Evolutionary conservation across 2,329 filamentous ascomycete species (phyloP), one percentile per base, ranked within the genome.

Genomic region (Talaromyces amestolkiae): DNA sequence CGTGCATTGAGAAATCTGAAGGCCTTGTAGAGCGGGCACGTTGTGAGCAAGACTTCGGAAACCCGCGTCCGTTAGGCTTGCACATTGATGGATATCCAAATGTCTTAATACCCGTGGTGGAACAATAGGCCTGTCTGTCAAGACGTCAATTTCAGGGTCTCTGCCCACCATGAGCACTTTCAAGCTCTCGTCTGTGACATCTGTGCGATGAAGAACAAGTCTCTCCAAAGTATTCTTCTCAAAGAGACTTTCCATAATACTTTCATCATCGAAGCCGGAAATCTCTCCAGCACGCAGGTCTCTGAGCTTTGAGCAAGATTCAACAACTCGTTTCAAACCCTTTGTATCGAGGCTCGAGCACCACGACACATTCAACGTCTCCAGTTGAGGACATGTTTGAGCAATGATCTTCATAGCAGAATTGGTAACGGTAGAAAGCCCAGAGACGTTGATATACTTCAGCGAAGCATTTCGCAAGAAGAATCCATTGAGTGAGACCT

Each of bases 321-420:
- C 83, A 0, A 97, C 81, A 1, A 99, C 85, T 61, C 85, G 85
- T 68, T 84, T 87, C 63, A 98, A 81, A 4, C 93, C 93, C 13
- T 86, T 82, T 9, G 91, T 90, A 72, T 95, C 90, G 74, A 97
- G 87, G 67, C 92, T 90, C 69, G 88, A 89, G 80, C 95, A 99
- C 92, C 94, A 98, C 0, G 93, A 96, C 22, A 98, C 86, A 72
- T 97, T 96, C 69, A 98, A 84, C 64, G 86, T 84, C 76, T 96
- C 89, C n/a, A 99, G 82, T 58, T 89, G 88, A 1, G 89, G 88
- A 72, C 94, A 98, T 45, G 89, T 89, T 62, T 90, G 84, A 0
- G 91, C 89, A 66, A 99, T 90, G 66, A 96, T 92, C 73, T 89
- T 91, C 86, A 96, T 93, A 0, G 92, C 91, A 24, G 87, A 86